Base-by-base conservation (phyloP, 116 monocot species). In the Papilionanthe hybrid region DNA sequence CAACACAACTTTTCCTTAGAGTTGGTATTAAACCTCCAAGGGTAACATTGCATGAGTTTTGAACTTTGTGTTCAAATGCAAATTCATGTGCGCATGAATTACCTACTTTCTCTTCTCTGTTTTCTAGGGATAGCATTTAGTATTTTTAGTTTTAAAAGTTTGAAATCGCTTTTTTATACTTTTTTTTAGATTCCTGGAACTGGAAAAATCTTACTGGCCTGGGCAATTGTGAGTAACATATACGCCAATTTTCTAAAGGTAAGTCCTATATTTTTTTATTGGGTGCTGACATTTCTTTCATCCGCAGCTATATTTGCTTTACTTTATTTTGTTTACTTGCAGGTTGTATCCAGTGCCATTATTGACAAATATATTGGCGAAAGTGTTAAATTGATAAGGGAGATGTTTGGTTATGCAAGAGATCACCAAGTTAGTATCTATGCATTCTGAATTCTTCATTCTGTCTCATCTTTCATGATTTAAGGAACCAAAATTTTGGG, bases 301-400 rank as follows among this genome's bases (percentile, higher is more conserved):
- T 20, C n/a, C 75, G 20, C 20, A 76, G 41, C 11, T 75, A 30
- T 80, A 37, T 50, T 44, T 10, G 20, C 32, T 42, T 82, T 27
- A 79, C 43, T 50, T 81, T 72, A 29, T 75, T 67, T 37, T 20
- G 78, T 11, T 0, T 86, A 4, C 27, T n/a, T 85, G 77, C 77
- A 99, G 99, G 93, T 99, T 82, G 99, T 99, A 17, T 99, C 99
- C 73, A 99, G 99, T 90, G 95, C 99, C 72, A 99, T 99, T 30
- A 99, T 99, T 78, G 99, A 99, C 80, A 99, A 99, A 84, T 99
- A 99, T 80, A 99, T 99, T 29, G 99, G 99, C 84, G 95, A 99
- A 90, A 99, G 99, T 87, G 99, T 95, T 63, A 84, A 93, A 47
- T 84, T 99, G 75, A 99, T 99, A 55, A 87, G 99, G 30, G 99